Percentiles rank a stretch among this genome's conserved stretches.
phyloP scores from a whole-genome alignment of 352 stramenopile genomes.

The Phytopythium montanum region DNA sequence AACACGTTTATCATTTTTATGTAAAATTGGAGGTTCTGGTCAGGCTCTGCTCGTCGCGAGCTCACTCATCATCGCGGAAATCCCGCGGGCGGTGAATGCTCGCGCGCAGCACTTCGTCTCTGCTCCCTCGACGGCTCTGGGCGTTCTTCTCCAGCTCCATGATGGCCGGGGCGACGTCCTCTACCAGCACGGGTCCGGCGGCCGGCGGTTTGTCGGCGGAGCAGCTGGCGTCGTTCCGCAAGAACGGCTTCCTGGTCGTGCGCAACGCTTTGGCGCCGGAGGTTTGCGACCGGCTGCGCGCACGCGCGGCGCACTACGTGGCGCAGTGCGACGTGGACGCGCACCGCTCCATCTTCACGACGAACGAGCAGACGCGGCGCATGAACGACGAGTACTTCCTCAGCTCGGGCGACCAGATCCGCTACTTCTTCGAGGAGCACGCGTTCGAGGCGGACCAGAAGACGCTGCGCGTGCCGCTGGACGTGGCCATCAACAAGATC shows the following conservation, averaged over 20 bases:
- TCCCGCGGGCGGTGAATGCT: slow-evolving; percentile 1
- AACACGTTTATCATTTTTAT: too few species aligned
- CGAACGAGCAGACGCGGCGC: slow-evolving; percentile 72
- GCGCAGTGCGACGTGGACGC: slow-evolving; percentile 52
- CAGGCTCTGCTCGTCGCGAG: neutral
- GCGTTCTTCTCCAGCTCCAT: neutral
- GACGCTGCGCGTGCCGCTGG: slow-evolving; percentile 58
- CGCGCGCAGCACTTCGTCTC: neutral
- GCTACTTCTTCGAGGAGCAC: slow-evolving; percentile 94
- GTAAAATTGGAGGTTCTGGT: too few species aligned
- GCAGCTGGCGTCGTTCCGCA: slow-evolving; percentile 55
- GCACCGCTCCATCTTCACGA: slow-evolving; percentile 82
- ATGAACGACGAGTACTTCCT: slow-evolving; percentile 94
- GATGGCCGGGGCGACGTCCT: neutral
- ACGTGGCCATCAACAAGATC: slow-evolving; percentile 93
- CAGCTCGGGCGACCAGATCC: slow-evolving; percentile 86
- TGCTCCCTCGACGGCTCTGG: neutral
- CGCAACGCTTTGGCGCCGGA: slow-evolving; percentile 30
- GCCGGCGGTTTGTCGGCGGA: slow-evolving; percentile 39
- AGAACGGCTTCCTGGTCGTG: slow-evolving; percentile 70
- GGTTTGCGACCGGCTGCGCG: slow-evolving; percentile 53
- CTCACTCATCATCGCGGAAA: neutral
- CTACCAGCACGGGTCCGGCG: slow-evolving; percentile 9
- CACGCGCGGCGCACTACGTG: slow-evolving; percentile 46
- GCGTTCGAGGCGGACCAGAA: slow-evolving; percentile 63